These are phyloP conservation scores for Stylonectria norvegica DNA, from an alignment of 2,329 filamentous ascomycete species.

Conservation along the genomic window DNA sequence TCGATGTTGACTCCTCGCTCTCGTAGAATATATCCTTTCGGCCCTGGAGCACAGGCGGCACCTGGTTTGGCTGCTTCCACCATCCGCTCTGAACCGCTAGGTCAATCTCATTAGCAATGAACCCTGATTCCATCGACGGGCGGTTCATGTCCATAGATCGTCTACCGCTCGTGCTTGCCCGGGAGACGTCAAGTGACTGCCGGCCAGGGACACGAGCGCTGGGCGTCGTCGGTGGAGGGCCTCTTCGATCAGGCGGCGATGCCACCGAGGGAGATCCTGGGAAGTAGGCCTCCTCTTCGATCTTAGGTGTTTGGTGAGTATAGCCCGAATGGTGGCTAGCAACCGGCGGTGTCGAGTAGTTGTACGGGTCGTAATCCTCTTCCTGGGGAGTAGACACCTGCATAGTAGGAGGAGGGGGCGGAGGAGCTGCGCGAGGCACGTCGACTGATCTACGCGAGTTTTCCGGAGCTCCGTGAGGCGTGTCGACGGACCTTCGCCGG, in stretches of 20 bases:
- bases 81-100: constrained; percentile 70
- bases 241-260: constrained; percentile 46
- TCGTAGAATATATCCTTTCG: constrained; percentile 82
- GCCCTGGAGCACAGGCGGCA: constrained; percentile 78
- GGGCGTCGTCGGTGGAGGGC: constrained; percentile 37
- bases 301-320: constrained; percentile 33
- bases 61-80: constrained; percentile 79
- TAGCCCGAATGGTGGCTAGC: constrained; percentile 28
- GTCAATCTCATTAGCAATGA: constrained; percentile 85
- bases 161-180: constrained; percentile 40
- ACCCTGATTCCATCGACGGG: constrained; percentile 73
- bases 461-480: constrained; percentile 63
- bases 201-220: constrained; percentile 25
- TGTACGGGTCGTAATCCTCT: constrained; percentile 70
- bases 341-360: constrained; percentile 42
- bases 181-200: constrained; percentile 36
- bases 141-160: constrained; percentile 73
- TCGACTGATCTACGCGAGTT: constrained; percentile 63
- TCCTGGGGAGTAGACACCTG: constrained; percentile 39
- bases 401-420: constrained; percentile 37
- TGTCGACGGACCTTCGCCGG: constrained; percentile 64
- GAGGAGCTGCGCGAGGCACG: constrained; percentile 62
- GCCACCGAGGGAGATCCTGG: constrained; percentile 44
- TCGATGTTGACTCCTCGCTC: constrained; percentile 70
- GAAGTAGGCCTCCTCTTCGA: constrained; percentile 48